phyloP scores from a whole-genome alignment of 768 basidiomycete genomes.

The Naematelia aurantialba region DNA sequence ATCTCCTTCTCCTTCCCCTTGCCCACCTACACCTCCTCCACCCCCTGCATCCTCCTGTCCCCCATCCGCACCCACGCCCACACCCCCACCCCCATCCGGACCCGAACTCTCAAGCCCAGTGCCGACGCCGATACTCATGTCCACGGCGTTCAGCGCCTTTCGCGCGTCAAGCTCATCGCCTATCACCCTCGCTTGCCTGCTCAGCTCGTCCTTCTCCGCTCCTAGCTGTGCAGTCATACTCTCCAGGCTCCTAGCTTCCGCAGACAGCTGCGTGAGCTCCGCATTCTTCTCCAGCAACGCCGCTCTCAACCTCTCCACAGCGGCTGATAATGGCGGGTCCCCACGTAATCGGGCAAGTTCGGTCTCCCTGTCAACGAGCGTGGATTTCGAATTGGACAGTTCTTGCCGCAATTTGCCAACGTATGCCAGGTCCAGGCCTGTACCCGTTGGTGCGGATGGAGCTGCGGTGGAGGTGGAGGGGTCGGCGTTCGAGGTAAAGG shows the following conservation, averaged over 20 bases:
- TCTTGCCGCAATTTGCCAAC: conserved; percentile 24
- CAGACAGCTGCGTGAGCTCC: background rate
- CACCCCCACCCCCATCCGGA: too few species aligned
- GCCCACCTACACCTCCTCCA: conserved; percentile 14
- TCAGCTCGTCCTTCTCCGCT: background rate
- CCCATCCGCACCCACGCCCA: too few species aligned
- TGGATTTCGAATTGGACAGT: conserved; percentile 14
- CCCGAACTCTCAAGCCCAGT: too few species aligned
- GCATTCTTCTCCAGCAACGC: background rate
- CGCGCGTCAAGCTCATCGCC: background rate
- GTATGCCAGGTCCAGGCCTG: conserved; percentile 22
- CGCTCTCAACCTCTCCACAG: background rate
- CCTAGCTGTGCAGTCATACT: background rate
- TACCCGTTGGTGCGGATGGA: background rate
- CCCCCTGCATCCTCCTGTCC: too few species aligned
- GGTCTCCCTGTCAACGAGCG: conserved; percentile 18
- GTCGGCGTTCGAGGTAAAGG: background rate
- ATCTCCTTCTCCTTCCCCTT: background rate
- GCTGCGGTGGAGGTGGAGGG: background rate
- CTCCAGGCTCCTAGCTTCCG: background rate
- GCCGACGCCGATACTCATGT: too few species aligned
- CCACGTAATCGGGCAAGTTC: conserved; percentile 7
- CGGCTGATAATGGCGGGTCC: background rate
- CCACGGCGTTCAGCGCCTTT: background rate
- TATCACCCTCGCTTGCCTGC: background rate